Base-by-base conservation (phyloP, 176 grass and related monocot species). In the Triticum timopheevii region DNA sequence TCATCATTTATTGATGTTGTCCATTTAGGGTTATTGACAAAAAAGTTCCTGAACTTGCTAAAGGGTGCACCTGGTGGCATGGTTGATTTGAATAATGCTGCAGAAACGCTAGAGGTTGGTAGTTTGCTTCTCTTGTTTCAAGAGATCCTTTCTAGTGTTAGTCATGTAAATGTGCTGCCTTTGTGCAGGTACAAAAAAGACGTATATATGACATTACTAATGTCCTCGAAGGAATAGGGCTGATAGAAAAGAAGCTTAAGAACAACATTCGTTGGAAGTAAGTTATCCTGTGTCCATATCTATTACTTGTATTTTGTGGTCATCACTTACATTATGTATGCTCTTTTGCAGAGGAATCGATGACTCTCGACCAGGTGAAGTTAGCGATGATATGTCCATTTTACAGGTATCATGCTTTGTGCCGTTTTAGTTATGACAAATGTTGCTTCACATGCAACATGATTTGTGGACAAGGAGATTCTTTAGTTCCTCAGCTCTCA, bases 201-300 rank as follows among this genome's bases (percentile, higher is more conserved):
- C 89, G 96, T 69, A 93, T 98, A 88, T 98, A 95, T 89, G 96
- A 98, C 79, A 93, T 98, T 52, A 98, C 96, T 73, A 95, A 93
- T 95, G 93, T 98, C 69, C 96, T 98, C 2, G 96, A 95, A 98
- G 96, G 96, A 39, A 93, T 92, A 87, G 96, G 93, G 13, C 83
- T 98, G 65, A 93, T 95, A 92, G 96, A 98, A 90, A 98, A 98
- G 88, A 93, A 93, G 86, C 88, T 90, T 72, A 98, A 95, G 84
- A 98, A 95, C 81, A 91, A 82, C 85, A 92, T 95, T 69, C 88
- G 78, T 81, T 95, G 96, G 96, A 98, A 95, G 96, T 98, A 98
- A 88, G 81, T 75, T 65, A 84, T 88, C 76, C 11, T 80, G 13
- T 77, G 8, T 61, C 30, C 30, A 54, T 85, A 76, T 87, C 7